These are phyloP conservation scores for Acanthamoeba lenticulata DNA, from an alignment of 208 protist genomes.

Conservation along the genomic window DNA sequence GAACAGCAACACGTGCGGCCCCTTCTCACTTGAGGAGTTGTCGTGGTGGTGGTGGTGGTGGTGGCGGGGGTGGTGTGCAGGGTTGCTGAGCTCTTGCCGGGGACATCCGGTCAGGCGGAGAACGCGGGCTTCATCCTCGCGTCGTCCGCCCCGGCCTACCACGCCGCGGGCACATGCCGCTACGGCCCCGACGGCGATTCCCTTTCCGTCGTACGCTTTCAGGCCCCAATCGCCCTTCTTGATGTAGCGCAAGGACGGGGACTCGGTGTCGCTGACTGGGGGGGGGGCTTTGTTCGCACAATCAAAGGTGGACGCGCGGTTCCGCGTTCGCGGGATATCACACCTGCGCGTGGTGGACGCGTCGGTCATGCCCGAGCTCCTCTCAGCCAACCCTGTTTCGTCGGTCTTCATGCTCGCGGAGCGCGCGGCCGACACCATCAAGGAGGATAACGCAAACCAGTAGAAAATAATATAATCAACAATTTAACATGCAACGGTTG, in stretches of 20 bases:
- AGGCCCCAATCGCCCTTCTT: too few species aligned
- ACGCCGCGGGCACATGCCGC: not conserved
- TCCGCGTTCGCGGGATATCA: constrained; percentile 67
- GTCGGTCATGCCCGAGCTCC: constrained; percentile 76
- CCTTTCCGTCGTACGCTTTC: not conserved
- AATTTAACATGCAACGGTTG: too few species aligned
- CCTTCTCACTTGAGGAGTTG: not conserved
- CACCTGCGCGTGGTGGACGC: constrained; percentile 80
- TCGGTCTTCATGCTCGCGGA: constrained; percentile 82
- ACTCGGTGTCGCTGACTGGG: not conserved
- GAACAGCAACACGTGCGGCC: not conserved
- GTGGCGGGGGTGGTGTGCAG: not conserved
- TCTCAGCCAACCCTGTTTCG: constrained; percentile 73
- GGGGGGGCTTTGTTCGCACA: not conserved
- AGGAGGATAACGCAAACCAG: not conserved
- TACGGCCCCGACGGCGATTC: not conserved
- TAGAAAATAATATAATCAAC: too few species aligned
- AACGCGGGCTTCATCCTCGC: not conserved
- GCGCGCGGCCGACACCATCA: not conserved
- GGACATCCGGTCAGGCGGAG: not conserved
- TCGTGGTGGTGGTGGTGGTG: too few species aligned
- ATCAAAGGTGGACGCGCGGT: constrained; percentile 22
- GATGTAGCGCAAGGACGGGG: too few species aligned
- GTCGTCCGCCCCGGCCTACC: not conserved
- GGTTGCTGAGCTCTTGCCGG: not conserved